phyloP scores from a whole-genome alignment of 352 stramenopile genomes.

The Globisporangium heterothallicum region DNA sequence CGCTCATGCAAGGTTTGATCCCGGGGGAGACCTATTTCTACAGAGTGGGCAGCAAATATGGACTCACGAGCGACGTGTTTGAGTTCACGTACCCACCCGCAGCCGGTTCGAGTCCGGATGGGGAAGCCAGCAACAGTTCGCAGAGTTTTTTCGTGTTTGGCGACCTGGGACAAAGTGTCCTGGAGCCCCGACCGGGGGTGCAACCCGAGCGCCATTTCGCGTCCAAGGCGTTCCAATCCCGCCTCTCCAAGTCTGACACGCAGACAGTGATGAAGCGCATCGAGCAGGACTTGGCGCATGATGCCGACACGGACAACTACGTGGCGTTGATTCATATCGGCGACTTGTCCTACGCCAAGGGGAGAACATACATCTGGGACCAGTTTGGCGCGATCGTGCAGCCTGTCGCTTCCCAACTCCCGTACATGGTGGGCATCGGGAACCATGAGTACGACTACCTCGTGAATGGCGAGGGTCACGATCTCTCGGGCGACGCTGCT shows the following conservation, averaged over 20 bases:
- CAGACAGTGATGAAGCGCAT: conserved; percentile 39
- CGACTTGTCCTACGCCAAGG: conserved; percentile 68
- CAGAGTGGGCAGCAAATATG: conserved; percentile 27
- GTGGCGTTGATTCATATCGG: conserved; percentile 66
- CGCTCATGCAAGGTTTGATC: conserved; percentile 19
- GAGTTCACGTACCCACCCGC: conserved; percentile 24
- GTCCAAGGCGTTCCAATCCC: conserved; percentile 9
- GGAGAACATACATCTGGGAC: conserved; percentile 70
- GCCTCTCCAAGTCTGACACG: conserved; percentile 9
- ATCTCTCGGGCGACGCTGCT: conserved; percentile 32
- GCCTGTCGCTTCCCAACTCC: conserved; percentile 56
- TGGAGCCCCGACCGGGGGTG: conserved; percentile 11
- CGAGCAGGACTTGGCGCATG: conserved; percentile 20
- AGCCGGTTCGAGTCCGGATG: not conserved
- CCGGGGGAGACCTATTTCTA: conserved; percentile 28
- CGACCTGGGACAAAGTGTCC: conserved; percentile 12
- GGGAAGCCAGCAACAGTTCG: not conserved
- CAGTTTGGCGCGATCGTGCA: conserved; percentile 72
- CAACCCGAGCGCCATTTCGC: conserved; percentile 18
- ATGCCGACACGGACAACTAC: conserved; percentile 19
- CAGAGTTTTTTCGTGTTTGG: conserved; percentile 30
- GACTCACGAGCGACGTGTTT: conserved; percentile 19
- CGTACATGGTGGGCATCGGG: conserved; percentile 49
- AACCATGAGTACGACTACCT: conserved; percentile 49
- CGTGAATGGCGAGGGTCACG: conserved; percentile 14